These are phyloP conservation scores for Talaromyces pinophilus DNA, from an alignment of 2,329 filamentous ascomycete genomes.

Conservation along the genomic window DNA sequence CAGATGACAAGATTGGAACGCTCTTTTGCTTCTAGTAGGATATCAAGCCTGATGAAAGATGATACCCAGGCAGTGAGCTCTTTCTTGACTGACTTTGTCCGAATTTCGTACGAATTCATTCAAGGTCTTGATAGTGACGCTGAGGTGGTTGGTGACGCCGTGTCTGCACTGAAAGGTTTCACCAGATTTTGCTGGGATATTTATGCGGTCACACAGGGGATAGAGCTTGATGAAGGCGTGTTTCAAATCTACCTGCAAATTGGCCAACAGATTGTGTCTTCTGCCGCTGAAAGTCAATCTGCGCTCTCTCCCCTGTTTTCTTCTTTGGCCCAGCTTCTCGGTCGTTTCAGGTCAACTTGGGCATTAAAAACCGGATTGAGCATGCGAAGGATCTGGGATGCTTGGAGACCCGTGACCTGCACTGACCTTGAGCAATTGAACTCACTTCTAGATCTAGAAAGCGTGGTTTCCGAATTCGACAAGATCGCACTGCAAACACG, in stretches of 20 bases:
- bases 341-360: constrained; percentile 68
- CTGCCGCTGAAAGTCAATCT: constrained; percentile 32
- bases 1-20: constrained; percentile 46
- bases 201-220: constrained; percentile 43
- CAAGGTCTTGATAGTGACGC: constrained; percentile 33
- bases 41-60: constrained; percentile 45
- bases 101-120: constrained; percentile 39
- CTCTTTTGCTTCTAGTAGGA: constrained; percentile 44
- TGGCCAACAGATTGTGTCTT: constrained; percentile 39
- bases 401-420: constrained; percentile 64
- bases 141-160: constrained; percentile 30
- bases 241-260: constrained; percentile 57
- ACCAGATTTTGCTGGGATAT: constrained; percentile 54
- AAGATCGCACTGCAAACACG: constrained; percentile 40
- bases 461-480: constrained; percentile 40
- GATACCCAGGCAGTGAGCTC: constrained; percentile 42
- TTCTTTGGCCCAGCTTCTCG: constrained; percentile 39
- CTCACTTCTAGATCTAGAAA: constrained; percentile 40
- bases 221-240: constrained; percentile 53
- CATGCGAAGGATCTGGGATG: constrained; percentile 78
- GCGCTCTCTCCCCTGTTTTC: constrained; percentile 33
- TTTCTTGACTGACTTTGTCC: constrained; percentile 43
- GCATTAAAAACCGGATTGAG: constrained; percentile 72
- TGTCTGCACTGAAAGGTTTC: constrained; percentile 35
- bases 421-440: constrained; percentile 36